phyloP scores from a whole-genome alignment of 2,329 filamentous ascomycete species.

The Colletotrichum agaves region DNA sequence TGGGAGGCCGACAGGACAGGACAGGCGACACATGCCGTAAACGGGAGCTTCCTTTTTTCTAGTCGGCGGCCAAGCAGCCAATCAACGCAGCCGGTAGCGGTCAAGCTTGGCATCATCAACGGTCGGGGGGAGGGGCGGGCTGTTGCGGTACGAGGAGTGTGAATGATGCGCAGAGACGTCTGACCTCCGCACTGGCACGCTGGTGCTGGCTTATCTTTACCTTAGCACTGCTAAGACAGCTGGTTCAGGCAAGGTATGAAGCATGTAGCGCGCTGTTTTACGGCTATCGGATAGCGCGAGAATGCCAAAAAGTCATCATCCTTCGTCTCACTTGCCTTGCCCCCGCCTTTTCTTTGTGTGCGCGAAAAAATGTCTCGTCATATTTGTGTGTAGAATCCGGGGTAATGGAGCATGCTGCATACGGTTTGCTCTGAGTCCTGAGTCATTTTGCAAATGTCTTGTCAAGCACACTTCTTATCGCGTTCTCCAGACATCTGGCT shows the following conservation, averaged over 20 bases:
- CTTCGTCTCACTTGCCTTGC: slow-evolving; percentile 46
- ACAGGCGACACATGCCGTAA: background rate
- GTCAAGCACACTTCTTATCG: background rate
- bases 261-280: slow-evolving; percentile 39
- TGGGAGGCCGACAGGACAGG: background rate
- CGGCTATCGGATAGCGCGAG: slow-evolving; percentile 50
- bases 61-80: slow-evolving; percentile 8
- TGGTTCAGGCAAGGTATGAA: background rate
- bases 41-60: slow-evolving; percentile 29
- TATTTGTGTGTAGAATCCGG: slow-evolving; percentile 30
- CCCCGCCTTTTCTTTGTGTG: slow-evolving; percentile 19
- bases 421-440: background rate
- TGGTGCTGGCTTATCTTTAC: background rate
- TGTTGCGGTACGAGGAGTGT: background rate
- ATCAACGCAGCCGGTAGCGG: slow-evolving; percentile 15
- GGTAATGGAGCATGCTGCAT: slow-evolving; percentile 15
- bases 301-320: slow-evolving; percentile 48
- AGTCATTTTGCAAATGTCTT: background rate
- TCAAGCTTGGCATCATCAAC: slow-evolving; percentile 35
- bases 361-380: slow-evolving; percentile 21
- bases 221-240: background rate
- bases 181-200: slow-evolving; percentile 15
- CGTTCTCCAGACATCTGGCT: background rate
- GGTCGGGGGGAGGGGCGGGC: slow-evolving; percentile 18
- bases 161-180: slow-evolving; percentile 31